phyloP scores from a whole-genome alignment of 2,329 filamentous ascomycete species.

The Capronia coronata region DNA sequence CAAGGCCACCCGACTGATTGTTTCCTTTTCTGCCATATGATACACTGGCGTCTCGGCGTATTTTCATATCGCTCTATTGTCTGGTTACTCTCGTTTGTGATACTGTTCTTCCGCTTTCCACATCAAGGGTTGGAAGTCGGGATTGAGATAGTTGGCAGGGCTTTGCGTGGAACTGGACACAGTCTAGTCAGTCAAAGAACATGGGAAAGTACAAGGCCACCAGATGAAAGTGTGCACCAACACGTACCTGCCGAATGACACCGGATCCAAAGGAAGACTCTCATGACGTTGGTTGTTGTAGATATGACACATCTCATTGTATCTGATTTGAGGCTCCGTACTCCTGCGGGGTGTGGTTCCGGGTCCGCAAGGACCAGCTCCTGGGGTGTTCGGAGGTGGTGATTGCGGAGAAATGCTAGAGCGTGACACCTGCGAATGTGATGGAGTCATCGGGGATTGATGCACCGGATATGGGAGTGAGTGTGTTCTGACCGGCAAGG shows the following conservation, averaged over 20 bases:
- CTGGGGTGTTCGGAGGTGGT: constrained; percentile 5
- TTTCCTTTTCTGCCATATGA: too few relatives aligned
- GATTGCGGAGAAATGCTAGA: constrained; percentile 16
- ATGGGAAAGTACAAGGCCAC: background rate
- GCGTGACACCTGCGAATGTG: constrained; percentile 7
- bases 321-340: constrained; percentile 16
- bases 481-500: constrained; percentile 6
- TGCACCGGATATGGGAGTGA: constrained; percentile 9
- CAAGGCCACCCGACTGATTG: background rate
- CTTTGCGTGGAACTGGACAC: constrained; percentile 38
- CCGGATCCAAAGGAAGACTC: constrained; percentile 18
- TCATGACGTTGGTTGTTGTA: constrained; percentile 13
- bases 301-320: constrained; percentile 15
- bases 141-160: constrained; percentile 43
- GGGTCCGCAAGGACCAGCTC: constrained; percentile 3
- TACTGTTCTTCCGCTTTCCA: constrained; percentile 38
- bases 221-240: background rate
- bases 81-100: constrained; percentile 14
- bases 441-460: constrained; percentile 11
- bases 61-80: background rate
- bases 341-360: background rate
- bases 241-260: constrained; percentile 18
- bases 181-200: background rate
- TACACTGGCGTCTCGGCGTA: too few relatives aligned
- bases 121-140: constrained; percentile 42